These are phyloP conservation scores for Wickerhamiella cacticola DNA, from an alignment of 805 yeast genomes.

Conservation along the genomic window DNA sequence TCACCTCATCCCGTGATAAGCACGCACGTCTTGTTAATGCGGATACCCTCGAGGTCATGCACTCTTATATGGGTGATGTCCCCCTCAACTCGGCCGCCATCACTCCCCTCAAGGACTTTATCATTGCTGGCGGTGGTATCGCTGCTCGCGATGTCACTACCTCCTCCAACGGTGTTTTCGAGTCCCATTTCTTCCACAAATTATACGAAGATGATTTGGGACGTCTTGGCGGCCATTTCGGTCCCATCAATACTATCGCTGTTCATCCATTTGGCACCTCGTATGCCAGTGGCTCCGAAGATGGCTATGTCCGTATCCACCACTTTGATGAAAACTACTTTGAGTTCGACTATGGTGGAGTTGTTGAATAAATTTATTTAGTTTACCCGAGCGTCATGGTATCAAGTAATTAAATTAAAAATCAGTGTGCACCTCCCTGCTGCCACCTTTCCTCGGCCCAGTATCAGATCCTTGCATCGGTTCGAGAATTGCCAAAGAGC, in stretches of 20 bases:
- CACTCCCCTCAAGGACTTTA: constrained; percentile 84
- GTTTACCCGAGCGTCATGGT: too few species aligned
- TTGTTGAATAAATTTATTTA: constrained; percentile 23
- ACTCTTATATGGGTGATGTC: constrained; percentile 73
- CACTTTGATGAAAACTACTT: constrained; percentile 84
- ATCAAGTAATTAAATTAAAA: too few species aligned
- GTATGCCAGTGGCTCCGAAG: constrained; percentile 97
- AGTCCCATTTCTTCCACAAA: constrained; percentile 91
- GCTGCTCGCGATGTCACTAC: constrained; percentile 98
- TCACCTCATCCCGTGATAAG: constrained; percentile 88
- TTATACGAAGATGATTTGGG: constrained; percentile 93
- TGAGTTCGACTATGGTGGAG: constrained; percentile 88
- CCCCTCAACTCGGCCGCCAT: constrained; percentile 93
- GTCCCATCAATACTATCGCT: constrained; percentile 90
- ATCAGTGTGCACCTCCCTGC: not conserved
- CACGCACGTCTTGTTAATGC: constrained; percentile 67
- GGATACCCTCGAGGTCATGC: constrained; percentile 57
- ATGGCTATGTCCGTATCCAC: constrained; percentile 91
- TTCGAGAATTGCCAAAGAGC: too few species aligned
- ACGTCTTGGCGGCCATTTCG: constrained; percentile 96
- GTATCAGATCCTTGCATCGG: too few species aligned
- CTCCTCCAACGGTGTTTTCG: constrained; percentile 95
- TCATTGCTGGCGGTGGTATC: constrained; percentile 97
- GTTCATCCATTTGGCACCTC: constrained; percentile 89
- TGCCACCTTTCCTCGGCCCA: not conserved